phyloP scores from a whole-genome alignment of 2,329 filamentous ascomycete species.

The Penicillium hordei region DNA sequence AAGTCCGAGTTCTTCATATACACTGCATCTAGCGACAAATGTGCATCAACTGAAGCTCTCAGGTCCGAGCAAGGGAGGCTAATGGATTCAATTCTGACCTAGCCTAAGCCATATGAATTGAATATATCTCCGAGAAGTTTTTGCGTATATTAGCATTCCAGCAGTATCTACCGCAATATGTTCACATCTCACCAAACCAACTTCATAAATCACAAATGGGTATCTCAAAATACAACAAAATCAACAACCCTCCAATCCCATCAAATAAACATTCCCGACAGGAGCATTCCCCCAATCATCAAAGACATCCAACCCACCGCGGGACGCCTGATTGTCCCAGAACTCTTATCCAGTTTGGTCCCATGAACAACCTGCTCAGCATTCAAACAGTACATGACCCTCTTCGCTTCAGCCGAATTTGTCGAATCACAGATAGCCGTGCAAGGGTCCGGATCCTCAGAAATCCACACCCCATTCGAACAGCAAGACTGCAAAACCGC shows the following conservation, averaged over 20 bases:
- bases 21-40: not conserved
- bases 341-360: conserved; percentile 3
- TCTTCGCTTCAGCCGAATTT: conserved; percentile 4
- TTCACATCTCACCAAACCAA: not conserved
- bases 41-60: not conserved
- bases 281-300: conserved; percentile 3
- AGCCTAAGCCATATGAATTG: not conserved
- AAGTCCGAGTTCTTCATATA: not conserved
- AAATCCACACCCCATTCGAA: conserved; percentile 10
- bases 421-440: conserved; percentile 17
- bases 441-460: conserved; percentile 16
- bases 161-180: not conserved
- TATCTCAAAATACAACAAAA: conserved; percentile 11
- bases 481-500: conserved; percentile 16
- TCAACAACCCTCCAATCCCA: not conserved
- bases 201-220: conserved; percentile 6
- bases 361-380: conserved; percentile 12
- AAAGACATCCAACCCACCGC: not conserved
- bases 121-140: not conserved
- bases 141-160: not conserved
- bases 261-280: conserved; percentile 1
- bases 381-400: conserved; percentile 21
- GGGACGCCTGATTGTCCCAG: not conserved
- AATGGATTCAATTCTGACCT: not conserved
- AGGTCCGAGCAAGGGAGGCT: not conserved